Conservation (phyloP, 257 asterid species). For the Mitragyna speciosa region DNA sequence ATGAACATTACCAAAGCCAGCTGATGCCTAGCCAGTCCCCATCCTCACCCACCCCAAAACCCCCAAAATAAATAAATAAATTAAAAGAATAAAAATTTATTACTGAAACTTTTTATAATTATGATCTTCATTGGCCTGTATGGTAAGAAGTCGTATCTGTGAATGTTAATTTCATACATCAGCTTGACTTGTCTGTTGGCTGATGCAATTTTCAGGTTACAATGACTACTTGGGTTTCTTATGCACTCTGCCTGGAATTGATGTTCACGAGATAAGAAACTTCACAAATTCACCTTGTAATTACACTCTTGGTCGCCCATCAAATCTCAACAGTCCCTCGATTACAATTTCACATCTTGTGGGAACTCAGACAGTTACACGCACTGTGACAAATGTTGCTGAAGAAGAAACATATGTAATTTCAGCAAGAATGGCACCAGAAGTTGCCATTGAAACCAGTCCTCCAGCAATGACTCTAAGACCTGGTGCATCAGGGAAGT, state of each 20-base stretch:
- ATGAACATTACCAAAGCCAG: no score
- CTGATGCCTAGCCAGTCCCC: no score
- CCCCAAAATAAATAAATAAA: no score
- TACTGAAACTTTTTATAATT: no score
- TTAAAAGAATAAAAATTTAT: no score
- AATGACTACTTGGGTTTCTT: conserved; percentile 91
- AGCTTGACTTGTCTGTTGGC: neutral
- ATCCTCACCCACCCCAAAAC: no score
- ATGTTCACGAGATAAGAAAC: conserved; percentile 59
- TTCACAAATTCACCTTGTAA: conserved; percentile 82
- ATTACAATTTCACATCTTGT: conserved; percentile 83
- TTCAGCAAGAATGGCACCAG: conserved; percentile 85
- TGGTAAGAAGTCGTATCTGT: no score
- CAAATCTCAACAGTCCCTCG: conserved; percentile 84
- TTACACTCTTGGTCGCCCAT: conserved; percentile 83
- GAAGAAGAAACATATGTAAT: conserved; percentile 91
- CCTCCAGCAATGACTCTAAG: conserved; percentile 98
- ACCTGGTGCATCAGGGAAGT: conserved; percentile 60
- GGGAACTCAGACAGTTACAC: conserved; percentile 74
- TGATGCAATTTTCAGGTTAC: conserved; percentile 50
- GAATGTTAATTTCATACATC: no score
- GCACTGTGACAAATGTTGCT: conserved; percentile 80
- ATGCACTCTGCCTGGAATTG: conserved; percentile 86
- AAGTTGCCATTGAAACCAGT: conserved; percentile 72
- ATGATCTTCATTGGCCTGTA: no score